Percentiles rank a stretch among this genome's conserved stretches.
Evolutionary conservation across 1,139 yeast species (phyloP).

Genomic region (Diutina scorzettiae): DNA sequence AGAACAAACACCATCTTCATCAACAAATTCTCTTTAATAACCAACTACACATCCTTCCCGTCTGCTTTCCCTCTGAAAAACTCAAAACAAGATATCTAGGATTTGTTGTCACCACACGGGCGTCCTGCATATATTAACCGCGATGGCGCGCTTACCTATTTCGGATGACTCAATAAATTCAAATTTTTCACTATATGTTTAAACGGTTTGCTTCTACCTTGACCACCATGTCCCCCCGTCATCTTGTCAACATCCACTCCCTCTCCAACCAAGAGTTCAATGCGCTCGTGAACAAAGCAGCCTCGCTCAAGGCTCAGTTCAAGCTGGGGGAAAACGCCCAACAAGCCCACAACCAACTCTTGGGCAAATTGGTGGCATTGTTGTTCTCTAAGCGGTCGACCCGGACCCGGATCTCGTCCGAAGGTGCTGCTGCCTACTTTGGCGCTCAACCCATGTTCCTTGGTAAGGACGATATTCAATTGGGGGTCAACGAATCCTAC

Average conservation of each 20-base stretch:
- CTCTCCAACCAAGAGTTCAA: constrained; percentile 57
- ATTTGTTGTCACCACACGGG: background rate
- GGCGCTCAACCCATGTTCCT: constrained; percentile 96
- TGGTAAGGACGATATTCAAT: constrained; percentile 91
- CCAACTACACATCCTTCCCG: background rate
- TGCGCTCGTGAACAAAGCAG: constrained; percentile 58
- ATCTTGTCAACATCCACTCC: constrained; percentile 70
- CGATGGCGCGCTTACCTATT: constrained; percentile 1
- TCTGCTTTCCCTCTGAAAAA: background rate
- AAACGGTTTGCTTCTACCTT: constrained; percentile 9
- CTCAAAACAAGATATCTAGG: background rate
- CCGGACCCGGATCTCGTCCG: constrained; percentile 86
- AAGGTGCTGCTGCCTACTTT: constrained; percentile 86
- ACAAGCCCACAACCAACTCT: constrained; percentile 42
- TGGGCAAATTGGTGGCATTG: constrained; percentile 75
- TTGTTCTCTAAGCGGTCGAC: constrained; percentile 87
- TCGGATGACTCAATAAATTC: background rate
- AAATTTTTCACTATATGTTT: constrained; percentile 8
- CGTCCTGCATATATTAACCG: constrained; percentile 2
- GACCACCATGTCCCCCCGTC: constrained; percentile 30
- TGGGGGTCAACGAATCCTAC: constrained; percentile 86
- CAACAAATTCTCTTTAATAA: background rate
- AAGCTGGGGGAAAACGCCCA: constrained; percentile 36
- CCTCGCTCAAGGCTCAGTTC: constrained; percentile 42
- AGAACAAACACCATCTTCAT: background rate